Percentiles rank a stretch among this genome's conserved stretches.
These are phyloP conservation scores for Tetracentron sinense DNA, from an alignment of 164 flowering plant genomes.

Conservation along the genomic window DNA sequence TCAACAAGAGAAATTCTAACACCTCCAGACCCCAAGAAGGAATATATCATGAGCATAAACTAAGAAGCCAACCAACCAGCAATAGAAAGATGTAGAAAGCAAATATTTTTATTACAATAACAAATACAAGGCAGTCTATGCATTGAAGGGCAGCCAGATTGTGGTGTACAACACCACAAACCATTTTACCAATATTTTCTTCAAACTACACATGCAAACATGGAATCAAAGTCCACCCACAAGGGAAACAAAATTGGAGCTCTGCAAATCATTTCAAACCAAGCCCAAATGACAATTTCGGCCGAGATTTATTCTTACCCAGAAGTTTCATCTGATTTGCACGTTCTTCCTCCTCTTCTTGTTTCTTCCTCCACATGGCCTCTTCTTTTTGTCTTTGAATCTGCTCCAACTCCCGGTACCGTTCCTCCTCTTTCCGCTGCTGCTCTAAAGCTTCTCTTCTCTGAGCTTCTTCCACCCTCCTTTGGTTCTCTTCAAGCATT, in stretches of 20 bases:
- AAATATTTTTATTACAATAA: too few relatives aligned
- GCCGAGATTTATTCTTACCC: slow-evolving; percentile 95
- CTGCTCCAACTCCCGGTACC: slow-evolving; percentile 75
- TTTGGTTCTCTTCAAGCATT: slow-evolving; percentile 79
- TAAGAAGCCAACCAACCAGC: too few relatives aligned
- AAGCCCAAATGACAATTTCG: slow-evolving; percentile 83
- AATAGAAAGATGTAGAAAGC: too few relatives aligned
- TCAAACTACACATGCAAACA: background rate
- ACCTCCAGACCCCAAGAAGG: too few relatives aligned
- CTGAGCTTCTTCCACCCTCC: slow-evolving; percentile 80
- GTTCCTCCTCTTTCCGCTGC: slow-evolving; percentile 79
- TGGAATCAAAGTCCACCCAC: background rate
- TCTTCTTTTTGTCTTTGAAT: slow-evolving; percentile 88
- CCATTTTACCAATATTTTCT: background rate
- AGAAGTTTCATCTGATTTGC: slow-evolving; percentile 71
- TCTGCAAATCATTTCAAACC: slow-evolving; percentile 58
- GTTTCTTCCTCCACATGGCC: slow-evolving; percentile 78
- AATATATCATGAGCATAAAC: too few relatives aligned
- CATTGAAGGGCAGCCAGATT: background rate
- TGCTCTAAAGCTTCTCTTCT: slow-evolving; percentile 80
- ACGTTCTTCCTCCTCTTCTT: slow-evolving; percentile 87
- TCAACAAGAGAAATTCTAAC: too few relatives aligned
- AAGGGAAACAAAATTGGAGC: background rate
- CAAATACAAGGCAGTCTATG: background rate
- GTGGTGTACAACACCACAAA: background rate